Base-by-base conservation (phyloP, 768 basidiomycete species). In the Tricholoma sp. region DNA sequence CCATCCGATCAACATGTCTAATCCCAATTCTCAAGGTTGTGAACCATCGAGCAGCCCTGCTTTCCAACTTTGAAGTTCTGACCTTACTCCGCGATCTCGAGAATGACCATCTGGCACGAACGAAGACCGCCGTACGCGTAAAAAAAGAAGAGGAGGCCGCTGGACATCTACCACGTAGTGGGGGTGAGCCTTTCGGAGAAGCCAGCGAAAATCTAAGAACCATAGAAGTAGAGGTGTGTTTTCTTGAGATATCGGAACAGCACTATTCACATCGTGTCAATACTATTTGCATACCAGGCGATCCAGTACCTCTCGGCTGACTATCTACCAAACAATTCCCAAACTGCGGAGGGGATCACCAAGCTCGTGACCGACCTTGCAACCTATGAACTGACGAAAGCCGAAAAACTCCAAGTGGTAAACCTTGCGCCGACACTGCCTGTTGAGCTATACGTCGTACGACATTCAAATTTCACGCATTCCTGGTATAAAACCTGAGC, bases 331-430 rank as follows among this genome's bases (percentile, higher is more conserved):
- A 86, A 84, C 0, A 67, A 71, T 0, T 68, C 77, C 8, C 94
- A 96, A 69, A 85, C 83, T 1, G 74, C 81, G 1, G 78, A 80
- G 52, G 79, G 83, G 11, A 82, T 96, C 56, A 71, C 82, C 0
- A 75, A 76, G 56, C 83, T 97, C 11, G 83, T 89, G 16, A 81
- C 83, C 56, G 75, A 75, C 37, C 82, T 98, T 9, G 80, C 82
- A 2, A 74, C 82, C 18, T 89, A 84, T 60, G 79, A 81, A 32
- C 75, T 98, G 59, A 95, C 94, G 1, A 97, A 95, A 64, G 84
- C 89, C 2, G 95, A 98, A 76, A 94, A 94, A 66, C 78, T 97
- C 3, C 92, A 95, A 66, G 79, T 97, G 34, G 86, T 92, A n/a
- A 97, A 98, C 66, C 78, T 96, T 5, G 88, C 86, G 0, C 95